Evolutionary conservation across 768 basidiomycete genomes (phyloP), one percentile per base, ranked within the genome.

Genomic region (Mycena kentingensis): DNA sequence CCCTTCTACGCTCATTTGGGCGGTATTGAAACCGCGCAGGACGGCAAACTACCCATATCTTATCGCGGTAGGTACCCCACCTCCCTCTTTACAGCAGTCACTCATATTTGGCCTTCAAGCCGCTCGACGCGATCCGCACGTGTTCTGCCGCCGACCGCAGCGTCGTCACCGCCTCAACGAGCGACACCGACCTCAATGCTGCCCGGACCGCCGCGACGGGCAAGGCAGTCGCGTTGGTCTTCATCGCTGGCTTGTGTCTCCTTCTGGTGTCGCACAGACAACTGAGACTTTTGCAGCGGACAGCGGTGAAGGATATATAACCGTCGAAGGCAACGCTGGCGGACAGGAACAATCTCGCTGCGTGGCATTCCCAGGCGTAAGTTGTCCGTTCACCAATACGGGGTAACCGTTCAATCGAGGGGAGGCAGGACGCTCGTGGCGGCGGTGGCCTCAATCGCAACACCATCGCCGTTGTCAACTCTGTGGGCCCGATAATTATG

Each of bases 401-500:
- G n/a, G n/a, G n/a, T n/a, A n/a, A n/a, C n/a, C 18, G 12, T 27
- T 29, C n/a, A 10, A 35, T 46, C 22, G 31, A n/a, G 6, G 22
- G 8, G 21, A 36, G 21, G 3, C 31, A 78, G 76, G 70, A 80
- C 76, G 16, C 63, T 83, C 49, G 73, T 84, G 8, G 65, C 73
- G 32, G 69, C 70, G 25, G 82, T 82, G 13, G 84, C 22, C 70
- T 70, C n/a, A 83, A 83, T 60, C 65, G 74, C 21, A 78, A 81
- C 60, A 85, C 83, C 1, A 71, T 90, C 29, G 87, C 88, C 32
- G 78, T 88, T 10, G 74, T 87, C 4, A 82, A 89, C 63, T 76
- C 78, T 8, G 84, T 86, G 39, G 87, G 87, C 0, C 77, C 81
- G 0, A 78, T 85, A 44, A 72, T 73, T 26, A 70, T 79, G 70